Evolutionary conservation across 2,329 filamentous ascomycete species (phyloP).

Genomic region (Bipolaris zeicola): DNA sequence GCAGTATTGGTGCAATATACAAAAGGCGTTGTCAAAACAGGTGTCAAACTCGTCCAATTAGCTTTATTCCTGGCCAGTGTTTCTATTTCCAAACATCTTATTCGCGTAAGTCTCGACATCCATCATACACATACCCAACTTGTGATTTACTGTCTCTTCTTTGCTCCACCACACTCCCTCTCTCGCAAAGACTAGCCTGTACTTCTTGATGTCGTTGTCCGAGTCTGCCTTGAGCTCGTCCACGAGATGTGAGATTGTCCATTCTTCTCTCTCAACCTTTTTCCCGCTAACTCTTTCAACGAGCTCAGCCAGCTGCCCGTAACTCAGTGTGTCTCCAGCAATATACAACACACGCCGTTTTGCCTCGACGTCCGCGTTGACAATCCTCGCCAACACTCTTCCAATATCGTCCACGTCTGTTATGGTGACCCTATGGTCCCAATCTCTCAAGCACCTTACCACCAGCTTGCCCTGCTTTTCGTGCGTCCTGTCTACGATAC

Average conservation of each 20-base stretch:
- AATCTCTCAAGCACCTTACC: conserved; percentile 63
- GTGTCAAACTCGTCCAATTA: background rate
- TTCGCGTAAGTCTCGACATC: conserved; percentile 52
- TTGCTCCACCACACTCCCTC: conserved; percentile 65
- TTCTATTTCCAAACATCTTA: background rate
- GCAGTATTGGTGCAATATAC: background rate
- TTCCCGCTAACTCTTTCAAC: conserved; percentile 54
- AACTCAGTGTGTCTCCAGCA: conserved; percentile 67
- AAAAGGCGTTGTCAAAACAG: background rate
- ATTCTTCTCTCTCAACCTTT: conserved; percentile 57
- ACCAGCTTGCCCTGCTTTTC: conserved; percentile 23
- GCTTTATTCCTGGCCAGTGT: background rate
- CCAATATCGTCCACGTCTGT: conserved; percentile 70
- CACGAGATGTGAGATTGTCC: conserved; percentile 55
- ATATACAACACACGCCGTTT: conserved; percentile 59
- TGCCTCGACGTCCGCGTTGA: conserved; percentile 44
- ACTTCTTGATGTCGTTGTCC: conserved; percentile 60
- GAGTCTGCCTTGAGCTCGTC: conserved; percentile 56
- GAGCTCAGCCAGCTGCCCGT: conserved; percentile 59
- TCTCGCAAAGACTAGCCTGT: conserved; percentile 66
- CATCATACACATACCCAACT: conserved; percentile 55
- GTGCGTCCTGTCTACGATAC: conserved; percentile 59
- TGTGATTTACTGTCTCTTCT: conserved; percentile 58
- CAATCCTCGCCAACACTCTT: conserved; percentile 61
- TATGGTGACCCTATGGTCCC: conserved; percentile 66